These are phyloP conservation scores for Lactifluus subvellereus DNA, from an alignment of 768 basidiomycete species.

Conservation along the genomic window DNA sequence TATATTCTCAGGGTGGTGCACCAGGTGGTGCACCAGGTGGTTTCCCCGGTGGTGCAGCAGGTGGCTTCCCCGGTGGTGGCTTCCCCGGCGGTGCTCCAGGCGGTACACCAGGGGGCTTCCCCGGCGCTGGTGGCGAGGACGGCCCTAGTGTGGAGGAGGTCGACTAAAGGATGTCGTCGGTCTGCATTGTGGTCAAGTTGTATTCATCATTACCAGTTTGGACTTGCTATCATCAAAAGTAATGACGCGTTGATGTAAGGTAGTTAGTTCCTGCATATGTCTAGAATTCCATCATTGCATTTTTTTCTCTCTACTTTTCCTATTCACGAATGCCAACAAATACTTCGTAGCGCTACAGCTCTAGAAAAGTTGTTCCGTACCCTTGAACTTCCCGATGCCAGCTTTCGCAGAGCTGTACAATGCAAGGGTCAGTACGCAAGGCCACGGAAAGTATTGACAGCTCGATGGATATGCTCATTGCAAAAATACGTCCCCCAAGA, in stretches of 20 bases:
- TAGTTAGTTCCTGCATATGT: slow-evolving; percentile 22
- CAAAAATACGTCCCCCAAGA: too few species aligned
- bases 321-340: background rate
- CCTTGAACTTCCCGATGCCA: slow-evolving; percentile 37
- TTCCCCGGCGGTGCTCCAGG: slow-evolving; percentile 38
- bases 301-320: background rate
- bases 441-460: too few species aligned
- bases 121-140: slow-evolving; percentile 54
- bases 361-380: too few species aligned
- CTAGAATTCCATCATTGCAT: slow-evolving; percentile 22
- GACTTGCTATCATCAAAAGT: slow-evolving; percentile 24
- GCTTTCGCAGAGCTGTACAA: slow-evolving; percentile 29
- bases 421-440: too few species aligned
- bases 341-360: too few species aligned
- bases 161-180: slow-evolving; percentile 43
- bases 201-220: slow-evolving; percentile 24
- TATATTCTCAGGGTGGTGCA: slow-evolving; percentile 58
- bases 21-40: slow-evolving; percentile 38
- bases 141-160: slow-evolving; percentile 92
- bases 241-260: slow-evolving; percentile 20
- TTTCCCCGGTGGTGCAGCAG: slow-evolving; percentile 43
- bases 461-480: too few species aligned
- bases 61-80: slow-evolving; percentile 37
- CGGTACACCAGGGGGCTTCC: slow-evolving; percentile 60
- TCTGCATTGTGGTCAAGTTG: slow-evolving; percentile 13